These are phyloP conservation scores for Colletotrichum salicis DNA, from an alignment of 2,329 filamentous ascomycete genomes.

Conservation along the genomic window DNA sequence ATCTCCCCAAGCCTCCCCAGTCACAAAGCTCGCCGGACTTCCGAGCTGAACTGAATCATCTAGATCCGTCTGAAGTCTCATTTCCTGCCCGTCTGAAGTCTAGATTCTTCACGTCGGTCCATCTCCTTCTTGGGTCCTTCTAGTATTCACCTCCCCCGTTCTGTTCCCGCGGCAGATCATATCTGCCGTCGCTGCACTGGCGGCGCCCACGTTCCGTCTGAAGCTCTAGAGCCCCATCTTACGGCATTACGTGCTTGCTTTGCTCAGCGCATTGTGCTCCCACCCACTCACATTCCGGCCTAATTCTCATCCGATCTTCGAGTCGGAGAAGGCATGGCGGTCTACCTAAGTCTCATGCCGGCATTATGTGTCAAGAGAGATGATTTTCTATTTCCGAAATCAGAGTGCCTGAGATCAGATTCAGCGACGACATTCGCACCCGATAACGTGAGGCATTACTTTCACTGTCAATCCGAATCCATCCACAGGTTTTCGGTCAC, in stretches of 20 bases:
- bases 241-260: background rate
- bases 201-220: background rate
- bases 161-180: background rate
- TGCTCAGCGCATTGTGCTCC: slow-evolving; percentile 5
- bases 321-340: background rate
- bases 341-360: background rate
- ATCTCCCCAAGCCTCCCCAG: slow-evolving; percentile 26
- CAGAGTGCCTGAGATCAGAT: background rate
- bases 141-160: background rate
- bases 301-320: slow-evolving; percentile 24
- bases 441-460: background rate
- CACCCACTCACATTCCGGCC: slow-evolving; percentile 6
- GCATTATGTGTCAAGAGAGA: background rate
- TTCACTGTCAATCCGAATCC: background rate
- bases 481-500: background rate
- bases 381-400: background rate
- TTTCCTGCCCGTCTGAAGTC: slow-evolving; percentile 7
- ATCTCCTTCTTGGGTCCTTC: background rate
- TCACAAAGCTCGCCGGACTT: slow-evolving; percentile 12
- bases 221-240: background rate
- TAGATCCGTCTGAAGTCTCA: background rate
- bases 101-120: background rate
- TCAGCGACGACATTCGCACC: background rate
- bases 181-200: background rate
- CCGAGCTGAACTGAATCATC: slow-evolving; percentile 2